phyloP scores from a whole-genome alignment of 202 grass and related monocot genomes.

The Setaria italica region DNA sequence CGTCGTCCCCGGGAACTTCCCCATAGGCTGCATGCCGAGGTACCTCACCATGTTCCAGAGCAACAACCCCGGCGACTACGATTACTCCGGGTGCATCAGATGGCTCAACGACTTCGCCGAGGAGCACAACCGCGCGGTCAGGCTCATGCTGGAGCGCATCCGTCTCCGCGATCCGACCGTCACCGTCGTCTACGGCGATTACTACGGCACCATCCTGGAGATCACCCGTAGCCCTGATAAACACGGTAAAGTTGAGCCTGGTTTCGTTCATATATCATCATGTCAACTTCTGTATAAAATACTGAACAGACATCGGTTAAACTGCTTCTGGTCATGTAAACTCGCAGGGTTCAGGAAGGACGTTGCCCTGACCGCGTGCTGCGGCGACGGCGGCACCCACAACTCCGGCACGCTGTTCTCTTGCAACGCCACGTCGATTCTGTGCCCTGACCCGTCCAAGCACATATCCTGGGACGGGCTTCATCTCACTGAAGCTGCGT shows the following conservation, averaged over 20 bases:
- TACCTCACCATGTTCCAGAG: conserved; percentile 38
- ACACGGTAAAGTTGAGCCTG: conserved; percentile 12
- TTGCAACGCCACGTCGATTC: conserved; percentile 13
- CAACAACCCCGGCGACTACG: conserved; percentile 39
- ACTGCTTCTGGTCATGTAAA: background rate
- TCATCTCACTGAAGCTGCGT: conserved; percentile 49
- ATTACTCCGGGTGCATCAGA: conserved; percentile 50
- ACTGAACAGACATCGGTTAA: no score
- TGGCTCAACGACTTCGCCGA: conserved; percentile 62
- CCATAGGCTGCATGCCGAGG: conserved; percentile 46
- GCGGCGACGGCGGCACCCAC: conserved; percentile 38
- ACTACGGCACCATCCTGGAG: conserved; percentile 40
- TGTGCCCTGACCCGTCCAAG: conserved; percentile 30
- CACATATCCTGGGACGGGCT: conserved; percentile 58
- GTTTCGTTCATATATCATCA: background rate
- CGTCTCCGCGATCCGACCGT: background rate
- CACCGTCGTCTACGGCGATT: conserved; percentile 53
- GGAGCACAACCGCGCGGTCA: conserved; percentile 55
- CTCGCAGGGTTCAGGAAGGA: conserved; percentile 46
- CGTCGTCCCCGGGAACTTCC: conserved; percentile 41
- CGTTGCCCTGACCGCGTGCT: conserved; percentile 33
- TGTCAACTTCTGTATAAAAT: background rate
- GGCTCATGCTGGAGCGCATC: conserved; percentile 25
- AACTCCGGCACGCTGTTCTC: background rate
- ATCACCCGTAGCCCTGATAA: conserved; percentile 7